These are phyloP conservation scores for Xanthoconium stramineum DNA, from an alignment of 768 basidiomycete species.

Conservation along the genomic window DNA sequence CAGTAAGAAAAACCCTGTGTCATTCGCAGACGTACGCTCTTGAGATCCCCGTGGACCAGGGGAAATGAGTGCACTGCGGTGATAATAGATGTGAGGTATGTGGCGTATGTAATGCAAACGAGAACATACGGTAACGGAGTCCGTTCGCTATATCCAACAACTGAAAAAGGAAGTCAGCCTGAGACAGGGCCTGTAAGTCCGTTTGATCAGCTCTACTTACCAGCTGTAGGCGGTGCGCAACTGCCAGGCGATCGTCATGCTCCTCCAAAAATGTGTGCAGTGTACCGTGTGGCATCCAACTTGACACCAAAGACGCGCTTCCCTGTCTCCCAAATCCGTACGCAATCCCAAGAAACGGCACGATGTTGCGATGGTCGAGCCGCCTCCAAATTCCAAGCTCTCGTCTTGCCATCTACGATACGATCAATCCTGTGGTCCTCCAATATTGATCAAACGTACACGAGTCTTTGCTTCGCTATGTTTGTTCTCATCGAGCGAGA, in stretches of 20 bases:
- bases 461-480: neutral
- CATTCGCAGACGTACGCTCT: neutral
- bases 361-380: conserved; percentile 1
- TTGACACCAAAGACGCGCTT: conserved; percentile 2
- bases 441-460: neutral
- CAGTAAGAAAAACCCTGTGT: no score
- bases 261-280: conserved; percentile 1
- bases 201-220: neutral
- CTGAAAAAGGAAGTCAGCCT: neutral
- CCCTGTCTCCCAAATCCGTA: conserved; percentile 6
- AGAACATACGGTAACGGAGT: conserved; percentile 2
- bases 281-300: conserved; percentile 9
- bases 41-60: conserved; percentile 7
- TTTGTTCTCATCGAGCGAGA: neutral
- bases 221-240: conserved; percentile 4
- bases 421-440: neutral
- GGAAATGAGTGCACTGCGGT: conserved; percentile 10
- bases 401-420: conserved; percentile 1
- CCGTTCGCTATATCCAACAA: conserved; percentile 7
- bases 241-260: neutral
- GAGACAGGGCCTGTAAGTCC: neutral
- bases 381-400: conserved; percentile 9
- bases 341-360: conserved; percentile 1
- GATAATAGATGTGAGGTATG: neutral
- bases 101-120: neutral